phyloP scores from a whole-genome alignment of 179 eudicot genomes.

The Amaranthus tricolor region DNA sequence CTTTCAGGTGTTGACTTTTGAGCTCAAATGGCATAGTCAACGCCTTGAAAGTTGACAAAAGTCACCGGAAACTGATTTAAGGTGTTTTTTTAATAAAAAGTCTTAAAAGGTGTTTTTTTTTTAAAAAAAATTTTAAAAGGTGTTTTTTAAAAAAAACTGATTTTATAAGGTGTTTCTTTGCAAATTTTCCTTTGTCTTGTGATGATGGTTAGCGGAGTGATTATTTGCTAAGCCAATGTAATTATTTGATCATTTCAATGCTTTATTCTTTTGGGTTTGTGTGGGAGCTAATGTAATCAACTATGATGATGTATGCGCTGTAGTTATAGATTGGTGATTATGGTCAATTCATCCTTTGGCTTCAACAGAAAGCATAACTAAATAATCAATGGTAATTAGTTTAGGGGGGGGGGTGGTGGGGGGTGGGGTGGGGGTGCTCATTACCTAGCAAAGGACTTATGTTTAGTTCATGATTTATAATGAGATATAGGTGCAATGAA shows the following conservation, averaged over 20 bases:
- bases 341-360: not conserved
- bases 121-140: too few relatives aligned
- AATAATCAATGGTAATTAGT: conserved; percentile 18
- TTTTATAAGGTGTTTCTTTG: too few relatives aligned
- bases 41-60: too few relatives aligned
- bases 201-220: conserved; percentile 7
- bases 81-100: too few relatives aligned
- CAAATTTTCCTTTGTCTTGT: too few relatives aligned
- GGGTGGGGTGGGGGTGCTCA: not conserved
- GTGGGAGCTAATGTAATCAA: not conserved
- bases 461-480: not conserved
- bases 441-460: not conserved
- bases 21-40: too few relatives aligned
- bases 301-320: not conserved
- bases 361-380: conserved; percentile 1
- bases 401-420: too few relatives aligned
- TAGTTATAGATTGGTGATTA: not conserved
- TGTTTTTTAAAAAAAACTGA: too few relatives aligned
- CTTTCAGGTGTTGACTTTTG: too few relatives aligned
- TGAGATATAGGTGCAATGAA: not conserved
- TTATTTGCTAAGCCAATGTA: not conserved
- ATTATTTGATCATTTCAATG: too few relatives aligned
- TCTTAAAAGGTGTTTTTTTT: too few relatives aligned
- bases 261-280: not conserved
- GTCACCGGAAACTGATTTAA: too few relatives aligned